Conservation (phyloP, 306 rosid species). For the Quercus dentata region DNA sequence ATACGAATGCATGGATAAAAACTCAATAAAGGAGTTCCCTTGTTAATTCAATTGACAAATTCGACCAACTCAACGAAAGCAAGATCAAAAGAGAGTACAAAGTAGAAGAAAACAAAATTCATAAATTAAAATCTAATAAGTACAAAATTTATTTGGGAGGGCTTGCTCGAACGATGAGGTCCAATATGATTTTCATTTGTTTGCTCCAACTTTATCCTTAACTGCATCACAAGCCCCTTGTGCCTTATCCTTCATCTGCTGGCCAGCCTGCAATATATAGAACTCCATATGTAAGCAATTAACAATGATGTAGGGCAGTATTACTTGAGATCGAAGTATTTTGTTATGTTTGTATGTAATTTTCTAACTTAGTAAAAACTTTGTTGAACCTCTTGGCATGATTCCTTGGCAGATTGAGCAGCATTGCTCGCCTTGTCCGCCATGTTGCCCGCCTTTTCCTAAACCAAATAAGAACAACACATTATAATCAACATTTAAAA, state of each 20-base stretch:
- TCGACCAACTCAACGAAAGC: not conserved
- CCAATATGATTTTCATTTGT: slow-evolving; percentile 18
- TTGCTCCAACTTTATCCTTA: slow-evolving; percentile 18
- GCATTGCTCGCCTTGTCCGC: slow-evolving; percentile 33
- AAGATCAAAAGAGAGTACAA: not conserved
- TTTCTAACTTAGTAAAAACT: not conserved
- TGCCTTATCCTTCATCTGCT: slow-evolving; percentile 30
- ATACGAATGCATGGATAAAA: not conserved
- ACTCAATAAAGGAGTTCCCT: not conserved
- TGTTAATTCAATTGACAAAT: not conserved
- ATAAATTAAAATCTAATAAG: not conserved
- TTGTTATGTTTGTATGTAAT: not conserved
- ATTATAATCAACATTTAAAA: not conserved
- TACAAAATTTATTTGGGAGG: not conserved
- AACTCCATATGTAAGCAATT: not conserved
- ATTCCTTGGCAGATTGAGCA: slow-evolving; percentile 41
- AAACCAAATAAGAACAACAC: not conserved
- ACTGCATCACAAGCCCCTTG: slow-evolving; percentile 25
- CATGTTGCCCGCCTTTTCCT: slow-evolving; percentile 44
- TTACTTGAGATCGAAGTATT: not conserved
- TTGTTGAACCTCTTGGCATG: slow-evolving; percentile 36
- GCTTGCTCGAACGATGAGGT: not conserved
- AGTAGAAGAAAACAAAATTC: not conserved
- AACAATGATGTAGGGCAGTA: not conserved
- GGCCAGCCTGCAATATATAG: slow-evolving; percentile 29